Conservation (phyloP, 2,329 filamentous ascomycete species). For the Paradendryphiella salina region DNA sequence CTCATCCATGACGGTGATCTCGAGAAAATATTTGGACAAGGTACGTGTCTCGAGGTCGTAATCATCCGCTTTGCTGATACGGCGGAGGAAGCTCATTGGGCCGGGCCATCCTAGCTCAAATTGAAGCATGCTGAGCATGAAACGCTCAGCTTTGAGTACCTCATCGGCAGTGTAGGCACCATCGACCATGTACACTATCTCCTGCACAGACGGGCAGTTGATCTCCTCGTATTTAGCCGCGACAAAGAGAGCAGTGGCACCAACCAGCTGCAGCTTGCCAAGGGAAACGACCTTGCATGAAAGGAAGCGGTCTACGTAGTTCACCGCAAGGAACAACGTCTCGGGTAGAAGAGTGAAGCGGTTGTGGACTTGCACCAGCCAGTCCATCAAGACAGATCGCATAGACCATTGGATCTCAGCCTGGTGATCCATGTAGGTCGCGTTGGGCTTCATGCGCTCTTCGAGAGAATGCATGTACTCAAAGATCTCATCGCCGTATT, state of each 20-base stretch:
- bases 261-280: constrained; percentile 92
- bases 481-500: constrained; percentile 96
- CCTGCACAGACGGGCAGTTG: constrained; percentile 90
- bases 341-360: constrained; percentile 90
- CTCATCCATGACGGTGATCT: constrained; percentile 97
- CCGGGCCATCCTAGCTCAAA: constrained; percentile 98
- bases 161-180: constrained; percentile 85
- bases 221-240: constrained; percentile 99
- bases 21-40: constrained; percentile 95
- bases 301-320: constrained; percentile 96
- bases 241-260: constrained; percentile 92
- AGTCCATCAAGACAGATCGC: constrained; percentile 96
- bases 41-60: constrained; percentile 96
- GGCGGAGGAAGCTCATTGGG: constrained; percentile 95
- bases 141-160: constrained; percentile 94
- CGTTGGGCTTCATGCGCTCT: constrained; percentile 82
- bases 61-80: constrained; percentile 97
- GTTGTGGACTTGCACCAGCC: constrained; percentile 93
- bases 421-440: constrained; percentile 96
- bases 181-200: constrained; percentile 99
- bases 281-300: constrained; percentile 93
- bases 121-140: constrained; percentile 95
- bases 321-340: constrained; percentile 91
- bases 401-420: constrained; percentile 99
- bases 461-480: constrained; percentile 87